Evolutionary conservation across 768 basidiomycete genomes (phyloP), one percentile per base, ranked within the genome.

Genomic region (Mycena latifolia): DNA sequence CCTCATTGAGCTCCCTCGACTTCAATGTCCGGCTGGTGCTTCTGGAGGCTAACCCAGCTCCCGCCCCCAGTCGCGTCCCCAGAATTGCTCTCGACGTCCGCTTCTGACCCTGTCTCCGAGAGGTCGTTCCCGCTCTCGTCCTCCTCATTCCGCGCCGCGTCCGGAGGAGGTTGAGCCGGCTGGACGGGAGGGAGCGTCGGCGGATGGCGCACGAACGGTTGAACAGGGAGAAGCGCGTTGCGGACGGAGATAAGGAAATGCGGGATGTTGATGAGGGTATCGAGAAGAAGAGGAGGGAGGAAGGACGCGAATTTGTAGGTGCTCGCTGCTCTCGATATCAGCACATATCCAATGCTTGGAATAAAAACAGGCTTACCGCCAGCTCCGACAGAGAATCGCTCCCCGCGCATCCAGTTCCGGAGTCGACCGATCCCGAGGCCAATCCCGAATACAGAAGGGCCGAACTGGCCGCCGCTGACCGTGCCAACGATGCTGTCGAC

Each of bases 301-400:
- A 86, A 81, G 0, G 93, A 93, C 7, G 92, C 92, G 25, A 89
- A 52, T 55, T 82, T 82, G 70, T 94, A 94, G 8, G 92, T 92
- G 35, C 80, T 78, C 6, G 92, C 93, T 92, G 70, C n/a, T 50
- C 43, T 59, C 17, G 67, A 11, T 55, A 70, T 22, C 14, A 75
- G 61, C 46, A n/a, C 7, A 28, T 18, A 20, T 69, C 65, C 45
- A 55, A 17, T 24, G 18, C n/a, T 14, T 51, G 10, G 50, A 45
- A 55, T 66, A 52, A 52, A 35, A 48, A 31, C 22, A 43, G 20
- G 77, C 86, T 71, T 72, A 94, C 93, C 92, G 77, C 93, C 94
- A 55, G 94, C 90, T 62, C 94, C 94, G 60, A 95, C 79, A 22
- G 88, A 85, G 72, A 92, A 86, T 39, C 92, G 78, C 58, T 92